phyloP scores from a whole-genome alignment of 352 stramenopile species.

The Pelagophyceae sp. region DNA sequence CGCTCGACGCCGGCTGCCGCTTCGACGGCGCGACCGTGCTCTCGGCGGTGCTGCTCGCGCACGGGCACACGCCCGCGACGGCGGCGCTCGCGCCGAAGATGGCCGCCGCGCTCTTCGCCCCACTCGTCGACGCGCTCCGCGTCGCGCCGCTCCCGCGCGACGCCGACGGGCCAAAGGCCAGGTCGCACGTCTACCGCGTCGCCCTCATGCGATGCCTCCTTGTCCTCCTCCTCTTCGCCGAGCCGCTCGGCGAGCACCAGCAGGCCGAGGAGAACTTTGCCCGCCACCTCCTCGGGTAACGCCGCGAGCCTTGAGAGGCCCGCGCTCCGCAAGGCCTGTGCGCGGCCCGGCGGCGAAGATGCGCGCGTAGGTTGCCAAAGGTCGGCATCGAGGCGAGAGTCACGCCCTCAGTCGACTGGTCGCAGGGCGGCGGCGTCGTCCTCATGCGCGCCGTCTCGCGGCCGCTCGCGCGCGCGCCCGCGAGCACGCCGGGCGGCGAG shows the following conservation, averaged over 20 bases:
- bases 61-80: background rate
- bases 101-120: background rate
- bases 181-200: background rate
- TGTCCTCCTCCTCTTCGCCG: background rate
- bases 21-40: background rate
- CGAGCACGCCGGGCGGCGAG: background rate
- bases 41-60: background rate
- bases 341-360: background rate
- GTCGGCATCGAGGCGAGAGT: background rate
- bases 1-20: constrained; percentile 7
- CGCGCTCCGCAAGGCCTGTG: too few relatives aligned
- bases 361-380: background rate
- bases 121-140: background rate
- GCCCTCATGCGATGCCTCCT: background rate
- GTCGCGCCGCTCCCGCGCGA: background rate
- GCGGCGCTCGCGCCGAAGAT: background rate
- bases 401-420: background rate
- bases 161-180: background rate
- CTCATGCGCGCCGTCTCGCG: background rate
- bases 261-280: background rate
- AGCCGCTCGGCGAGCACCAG: background rate
- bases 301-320: too few relatives aligned
- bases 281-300: background rate
- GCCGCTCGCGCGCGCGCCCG: too few relatives aligned
- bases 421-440: background rate